Evolutionary conservation across 2,329 filamentous ascomycete genomes (phyloP).

Genomic region (Scytalidium lignicola): DNA sequence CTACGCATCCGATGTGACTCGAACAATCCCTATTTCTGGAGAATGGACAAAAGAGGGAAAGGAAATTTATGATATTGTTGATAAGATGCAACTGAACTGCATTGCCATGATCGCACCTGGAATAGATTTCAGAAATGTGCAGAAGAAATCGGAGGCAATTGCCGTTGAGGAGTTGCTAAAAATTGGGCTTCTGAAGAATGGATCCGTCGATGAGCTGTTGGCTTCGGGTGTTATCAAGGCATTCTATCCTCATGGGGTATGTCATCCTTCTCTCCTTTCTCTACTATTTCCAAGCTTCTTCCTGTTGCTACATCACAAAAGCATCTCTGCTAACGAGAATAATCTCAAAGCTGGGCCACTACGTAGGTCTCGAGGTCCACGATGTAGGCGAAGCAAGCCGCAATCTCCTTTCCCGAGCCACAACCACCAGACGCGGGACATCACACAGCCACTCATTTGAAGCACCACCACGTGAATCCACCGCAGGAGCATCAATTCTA

Average conservation of each 20-base stretch:
- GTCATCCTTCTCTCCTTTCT: slow-evolving; percentile 11
- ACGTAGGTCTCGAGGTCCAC: slow-evolving; percentile 61
- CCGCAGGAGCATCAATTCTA: slow-evolving; percentile 32
- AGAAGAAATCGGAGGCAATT: slow-evolving; percentile 66
- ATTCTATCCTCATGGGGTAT: slow-evolving; percentile 59
- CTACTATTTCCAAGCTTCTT: not conserved
- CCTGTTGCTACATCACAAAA: slow-evolving; percentile 1
- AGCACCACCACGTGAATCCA: not conserved
- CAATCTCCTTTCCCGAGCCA: slow-evolving; percentile 27
- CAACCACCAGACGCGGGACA: not conserved
- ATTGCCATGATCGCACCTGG: slow-evolving; percentile 66
- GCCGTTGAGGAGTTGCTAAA: slow-evolving; percentile 65
- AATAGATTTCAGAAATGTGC: slow-evolving; percentile 64
- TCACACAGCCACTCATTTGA: not conserved
- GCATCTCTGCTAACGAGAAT: not conserved
- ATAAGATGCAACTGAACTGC: slow-evolving; percentile 74
- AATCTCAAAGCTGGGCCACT: slow-evolving; percentile 44
- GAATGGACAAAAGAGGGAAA: slow-evolving; percentile 63
- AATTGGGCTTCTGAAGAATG: slow-evolving; percentile 67
- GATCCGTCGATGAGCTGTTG: slow-evolving; percentile 48
- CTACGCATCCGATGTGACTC: slow-evolving; percentile 87
- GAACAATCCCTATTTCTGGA: slow-evolving; percentile 75
- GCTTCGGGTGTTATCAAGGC: slow-evolving; percentile 49
- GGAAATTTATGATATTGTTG: slow-evolving; percentile 71
- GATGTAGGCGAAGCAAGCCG: slow-evolving; percentile 43